Evolutionary conservation across 768 basidiomycete species (phyloP).

Genomic region (Candolleomyces aberdarensis): DNA sequence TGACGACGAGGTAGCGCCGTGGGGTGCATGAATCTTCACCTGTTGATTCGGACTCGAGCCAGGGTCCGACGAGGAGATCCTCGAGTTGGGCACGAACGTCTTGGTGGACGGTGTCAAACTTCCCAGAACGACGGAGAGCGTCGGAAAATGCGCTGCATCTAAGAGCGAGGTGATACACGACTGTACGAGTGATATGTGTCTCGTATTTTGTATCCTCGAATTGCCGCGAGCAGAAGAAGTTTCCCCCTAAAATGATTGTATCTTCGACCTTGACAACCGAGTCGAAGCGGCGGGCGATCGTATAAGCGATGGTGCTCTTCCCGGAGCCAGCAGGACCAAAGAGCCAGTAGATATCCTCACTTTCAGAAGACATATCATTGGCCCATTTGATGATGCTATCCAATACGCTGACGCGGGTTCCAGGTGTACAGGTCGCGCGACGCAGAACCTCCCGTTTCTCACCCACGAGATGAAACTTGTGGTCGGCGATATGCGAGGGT

Average conservation of each 20-base stretch:
- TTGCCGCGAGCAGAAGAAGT: constrained; percentile 7
- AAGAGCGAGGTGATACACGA: constrained; percentile 4
- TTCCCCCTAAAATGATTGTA: not conserved
- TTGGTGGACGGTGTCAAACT: not conserved
- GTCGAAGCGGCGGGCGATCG: no score
- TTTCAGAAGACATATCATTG: no score
- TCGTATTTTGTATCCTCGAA: not conserved
- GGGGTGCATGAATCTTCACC: not conserved
- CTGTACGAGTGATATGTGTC: not conserved
- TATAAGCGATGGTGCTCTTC: no score
- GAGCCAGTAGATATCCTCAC: no score
- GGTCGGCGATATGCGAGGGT: no score
- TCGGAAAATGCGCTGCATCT: not conserved
- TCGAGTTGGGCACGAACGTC: not conserved
- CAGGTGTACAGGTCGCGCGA: no score
- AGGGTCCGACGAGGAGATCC: not conserved
- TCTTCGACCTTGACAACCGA: no score
- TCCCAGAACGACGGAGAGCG: not conserved
- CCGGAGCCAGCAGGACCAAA: no score
- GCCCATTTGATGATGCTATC: no score
- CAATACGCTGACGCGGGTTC: no score
- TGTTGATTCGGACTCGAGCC: not conserved
- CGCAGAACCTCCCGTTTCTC: no score
- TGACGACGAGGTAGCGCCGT: not conserved
- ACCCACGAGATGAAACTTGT: no score